Conservation (phyloP, 257 asterid genomes). For the Fraxinus cuspidata region DNA sequence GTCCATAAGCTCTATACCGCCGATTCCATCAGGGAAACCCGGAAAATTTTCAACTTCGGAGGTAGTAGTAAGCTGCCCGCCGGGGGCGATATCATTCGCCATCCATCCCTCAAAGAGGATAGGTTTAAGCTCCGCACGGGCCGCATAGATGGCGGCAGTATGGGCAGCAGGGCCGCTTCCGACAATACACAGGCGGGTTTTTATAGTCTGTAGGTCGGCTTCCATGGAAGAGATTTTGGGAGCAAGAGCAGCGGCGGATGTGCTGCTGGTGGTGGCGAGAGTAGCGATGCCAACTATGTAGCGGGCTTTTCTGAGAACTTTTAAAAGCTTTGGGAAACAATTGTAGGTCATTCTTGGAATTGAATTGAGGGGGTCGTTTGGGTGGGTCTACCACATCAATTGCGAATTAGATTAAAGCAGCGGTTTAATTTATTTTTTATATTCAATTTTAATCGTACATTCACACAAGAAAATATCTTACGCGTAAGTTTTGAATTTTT, state of each 20-base stretch:
- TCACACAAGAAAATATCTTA: too few relatives aligned
- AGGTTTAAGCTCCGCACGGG: constrained; percentile 92
- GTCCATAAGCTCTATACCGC: constrained; percentile 75
- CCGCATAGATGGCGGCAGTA: constrained; percentile 94
- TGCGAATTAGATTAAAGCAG: too few relatives aligned
- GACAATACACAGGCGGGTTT: constrained; percentile 80
- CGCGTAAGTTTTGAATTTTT: too few relatives aligned
- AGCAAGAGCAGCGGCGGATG: constrained; percentile 27
- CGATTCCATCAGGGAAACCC: constrained; percentile 82
- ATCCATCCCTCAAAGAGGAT: constrained; percentile 92
- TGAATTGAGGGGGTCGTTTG: constrained; percentile 25
- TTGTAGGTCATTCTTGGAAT: constrained; percentile 37
- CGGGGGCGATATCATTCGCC: constrained; percentile 98
- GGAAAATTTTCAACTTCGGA: constrained; percentile 95
- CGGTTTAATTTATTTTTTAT: too few relatives aligned
- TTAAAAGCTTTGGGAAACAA: constrained; percentile 42
- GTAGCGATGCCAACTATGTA: constrained; percentile 48
- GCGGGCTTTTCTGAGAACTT: constrained; percentile 46
- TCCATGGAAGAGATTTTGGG: constrained; percentile 59
- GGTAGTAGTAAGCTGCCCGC: constrained; percentile 96
- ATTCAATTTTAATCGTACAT: too few relatives aligned
- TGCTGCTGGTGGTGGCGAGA: constrained; percentile 30
- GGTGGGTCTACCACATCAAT: background rate
- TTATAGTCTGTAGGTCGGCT: constrained; percentile 44
- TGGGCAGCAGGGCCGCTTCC: constrained; percentile 99